Base-by-base conservation (phyloP, 2,329 filamentous ascomycete species). In the Aureobasidium sp. region DNA sequence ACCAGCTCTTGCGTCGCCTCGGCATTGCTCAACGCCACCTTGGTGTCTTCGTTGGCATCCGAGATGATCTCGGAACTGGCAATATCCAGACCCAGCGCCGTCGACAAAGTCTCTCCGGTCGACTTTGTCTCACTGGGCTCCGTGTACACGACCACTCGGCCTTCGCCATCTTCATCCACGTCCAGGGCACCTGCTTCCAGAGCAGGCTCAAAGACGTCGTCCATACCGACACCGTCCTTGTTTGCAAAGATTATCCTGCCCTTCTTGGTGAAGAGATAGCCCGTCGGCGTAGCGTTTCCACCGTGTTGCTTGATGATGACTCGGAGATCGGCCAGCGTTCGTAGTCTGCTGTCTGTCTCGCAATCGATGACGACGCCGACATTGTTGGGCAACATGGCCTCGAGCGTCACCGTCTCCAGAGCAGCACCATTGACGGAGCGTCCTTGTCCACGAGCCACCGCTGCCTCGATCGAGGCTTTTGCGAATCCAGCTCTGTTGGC, bases 401-500 rank as follows among this genome's bases (percentile, higher is more conserved):
- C 93, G 57, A 96, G 81, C 0, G 86, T 88, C 57, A 94, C 74
- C 37, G 78, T 79, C 72, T 97, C 92, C n/a, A 97, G 84, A 15
- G 85, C 81, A 17, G 84, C 83, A 59, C 94, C 94, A 5, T 83
- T 83, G 1, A 85, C 76, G 27, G 91, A 92, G 66, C 87, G 83
- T 45, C 94, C 93, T 73, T 97, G 92, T 1, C 94, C 94, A 51
- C 91, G 87, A 15, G 91, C 89, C 67, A 99, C 87, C 60, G 94
- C 91, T 15, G 82, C 81, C 74, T 97, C 92, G 68, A 97, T 96
- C 2, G 85, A 82, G 22, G 85, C 79, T 76, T 97, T 97, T 1
- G 92, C 90, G 52, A 96, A 87, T 66, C 88, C 89, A 64, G 85
- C 87, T 78, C 91, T 92, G 77, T 94, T 97, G 47, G 93, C 93